Conservation (phyloP, 345 rosid species). For the Noccaea caerulescens region DNA sequence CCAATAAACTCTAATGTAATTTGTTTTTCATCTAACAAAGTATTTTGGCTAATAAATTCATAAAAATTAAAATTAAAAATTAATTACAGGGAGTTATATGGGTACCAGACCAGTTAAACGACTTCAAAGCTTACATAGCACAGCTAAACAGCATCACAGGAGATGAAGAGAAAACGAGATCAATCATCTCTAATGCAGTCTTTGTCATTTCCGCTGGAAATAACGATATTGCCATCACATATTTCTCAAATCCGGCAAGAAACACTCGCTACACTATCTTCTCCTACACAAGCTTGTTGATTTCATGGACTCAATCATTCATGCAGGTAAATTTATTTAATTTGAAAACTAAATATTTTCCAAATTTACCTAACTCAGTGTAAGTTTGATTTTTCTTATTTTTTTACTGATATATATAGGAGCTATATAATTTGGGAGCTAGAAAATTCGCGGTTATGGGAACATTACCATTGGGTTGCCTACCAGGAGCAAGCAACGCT, state of each 20-base stretch:
- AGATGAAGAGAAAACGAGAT: slow-evolving; percentile 48
- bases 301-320: slow-evolving; percentile 47
- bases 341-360: background rate
- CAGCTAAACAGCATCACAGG: slow-evolving; percentile 50
- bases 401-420: slow-evolving; percentile 12
- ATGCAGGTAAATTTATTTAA: slow-evolving; percentile 40
- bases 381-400: background rate
- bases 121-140: slow-evolving; percentile 55
- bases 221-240: slow-evolving; percentile 64
- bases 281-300: slow-evolving; percentile 52
- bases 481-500: slow-evolving; percentile 30
- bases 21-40: background rate
- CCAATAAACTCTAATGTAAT: background rate
- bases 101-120: slow-evolving; percentile 53
- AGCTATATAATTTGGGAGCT: slow-evolving; percentile 38
- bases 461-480: slow-evolving; percentile 40
- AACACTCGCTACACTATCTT: slow-evolving; percentile 42
- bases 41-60: background rate
- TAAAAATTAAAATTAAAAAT: background rate
- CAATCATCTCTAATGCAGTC: slow-evolving; percentile 48
- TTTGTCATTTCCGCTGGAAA: slow-evolving; percentile 54
- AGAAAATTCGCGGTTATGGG: slow-evolving; percentile 38
- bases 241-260: slow-evolving; percentile 41
- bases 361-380: background rate
- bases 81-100: slow-evolving; percentile 52